These are phyloP conservation scores for Marasmius tenuissimus DNA, from an alignment of 1,284 basidiomycete genomes.

Conservation along the genomic window DNA sequence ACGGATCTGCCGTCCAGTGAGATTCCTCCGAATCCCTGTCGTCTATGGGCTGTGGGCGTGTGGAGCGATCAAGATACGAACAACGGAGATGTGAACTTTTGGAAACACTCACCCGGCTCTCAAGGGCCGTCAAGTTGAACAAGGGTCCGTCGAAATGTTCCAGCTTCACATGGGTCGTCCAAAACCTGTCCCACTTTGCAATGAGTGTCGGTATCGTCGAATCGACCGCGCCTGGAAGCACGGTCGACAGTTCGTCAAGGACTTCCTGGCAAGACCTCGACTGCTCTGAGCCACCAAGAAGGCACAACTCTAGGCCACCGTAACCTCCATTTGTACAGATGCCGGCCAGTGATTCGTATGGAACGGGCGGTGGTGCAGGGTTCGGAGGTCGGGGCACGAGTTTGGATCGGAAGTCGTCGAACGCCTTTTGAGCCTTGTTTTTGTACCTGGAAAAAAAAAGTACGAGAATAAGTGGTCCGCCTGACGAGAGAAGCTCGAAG, in stretches of 20 bases:
- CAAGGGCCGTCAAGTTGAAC: conserved; percentile 19
- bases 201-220: conserved; percentile 22
- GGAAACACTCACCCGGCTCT: conserved; percentile 17
- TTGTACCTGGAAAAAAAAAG: conserved; percentile 10
- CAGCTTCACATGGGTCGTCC: conserved; percentile 17
- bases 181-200: conserved; percentile 18
- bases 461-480: not conserved
- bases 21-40: conserved; percentile 6
- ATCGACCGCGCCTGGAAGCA: conserved; percentile 17
- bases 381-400: conserved; percentile 21
- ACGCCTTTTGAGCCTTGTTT: not conserved
- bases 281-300: conserved; percentile 10
- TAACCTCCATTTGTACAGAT: conserved; percentile 21
- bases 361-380: conserved; percentile 15
- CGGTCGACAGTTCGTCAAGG: conserved; percentile 12
- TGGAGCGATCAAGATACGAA: not conserved
- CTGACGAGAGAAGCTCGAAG: not conserved
- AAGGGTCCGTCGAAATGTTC: conserved; percentile 21
- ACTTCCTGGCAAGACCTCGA: conserved; percentile 13
- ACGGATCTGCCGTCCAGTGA: conserved; percentile 13
- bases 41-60: conserved; percentile 13
- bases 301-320: conserved; percentile 22
- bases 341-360: conserved; percentile 18
- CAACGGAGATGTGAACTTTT: not conserved
- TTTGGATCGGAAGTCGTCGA: not conserved